A percentile compares a stretch with the other conserved stretches of the same genome.
phyloP scores from a whole-genome alignment of 225 moss, liverwort and hornwort genomes.

The Neckera pumila region DNA sequence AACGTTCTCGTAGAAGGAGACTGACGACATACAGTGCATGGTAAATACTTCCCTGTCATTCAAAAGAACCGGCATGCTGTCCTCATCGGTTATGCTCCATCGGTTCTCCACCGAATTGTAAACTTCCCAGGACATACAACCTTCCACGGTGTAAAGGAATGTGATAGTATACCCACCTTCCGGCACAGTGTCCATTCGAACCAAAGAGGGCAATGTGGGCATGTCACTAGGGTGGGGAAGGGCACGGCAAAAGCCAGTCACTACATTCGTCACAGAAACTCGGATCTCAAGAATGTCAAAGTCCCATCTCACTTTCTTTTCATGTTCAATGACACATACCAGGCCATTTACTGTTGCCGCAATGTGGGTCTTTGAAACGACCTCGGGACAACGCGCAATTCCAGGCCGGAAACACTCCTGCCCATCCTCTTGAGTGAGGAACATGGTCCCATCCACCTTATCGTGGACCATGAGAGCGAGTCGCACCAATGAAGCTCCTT shows the following conservation, averaged over 20 bases:
- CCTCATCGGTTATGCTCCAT: too few relatives aligned
- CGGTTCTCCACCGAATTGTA: too few relatives aligned
- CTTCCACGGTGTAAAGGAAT: too few relatives aligned
- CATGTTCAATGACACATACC: neutral
- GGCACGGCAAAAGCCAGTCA: neutral
- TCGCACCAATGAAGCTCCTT: neutral
- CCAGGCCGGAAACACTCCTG: neutral
- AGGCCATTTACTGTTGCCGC: neutral
- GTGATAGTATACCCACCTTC: neutral
- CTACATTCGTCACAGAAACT: neutral
- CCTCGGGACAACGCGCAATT: neutral
- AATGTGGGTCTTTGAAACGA: rapidly evolving
- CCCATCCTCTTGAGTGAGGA: neutral
- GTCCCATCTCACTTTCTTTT: rapidly evolving
- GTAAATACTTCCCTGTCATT: neutral
- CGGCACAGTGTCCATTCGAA: neutral
- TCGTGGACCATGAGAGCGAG: neutral
- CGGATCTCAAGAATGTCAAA: neutral
- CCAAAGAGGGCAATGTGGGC: neutral
- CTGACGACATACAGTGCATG: neutral
- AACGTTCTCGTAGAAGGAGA: neutral
- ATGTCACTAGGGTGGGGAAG: too few relatives aligned
- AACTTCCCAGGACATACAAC: too few relatives aligned
- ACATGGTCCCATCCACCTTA: neutral
- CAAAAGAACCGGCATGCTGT: neutral